A percentile compares a stretch with the other conserved stretches of the same genome.
phyloP scores from a whole-genome alignment of 345 rosid genomes.

The Ricinus communis region DNA sequence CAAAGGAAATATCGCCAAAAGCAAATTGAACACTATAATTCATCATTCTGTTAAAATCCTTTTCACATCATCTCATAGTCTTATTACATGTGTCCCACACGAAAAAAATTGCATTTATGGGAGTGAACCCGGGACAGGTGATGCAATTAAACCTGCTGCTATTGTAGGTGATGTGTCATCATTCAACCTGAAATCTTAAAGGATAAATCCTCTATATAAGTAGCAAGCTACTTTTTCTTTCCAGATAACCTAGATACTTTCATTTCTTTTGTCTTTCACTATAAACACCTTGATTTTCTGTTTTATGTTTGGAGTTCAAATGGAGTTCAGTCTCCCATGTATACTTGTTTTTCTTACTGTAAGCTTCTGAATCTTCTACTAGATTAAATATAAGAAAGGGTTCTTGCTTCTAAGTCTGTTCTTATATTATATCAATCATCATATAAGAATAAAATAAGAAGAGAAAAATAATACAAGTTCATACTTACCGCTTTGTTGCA shows the following conservation, averaged over 20 bases:
- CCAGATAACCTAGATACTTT: constrained; percentile 4
- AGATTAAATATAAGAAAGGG: neutral
- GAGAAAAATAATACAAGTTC: too few species aligned
- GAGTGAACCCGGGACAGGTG: constrained; percentile 40
- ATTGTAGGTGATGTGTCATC: constrained; percentile 10
- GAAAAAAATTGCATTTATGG: constrained; percentile 29
- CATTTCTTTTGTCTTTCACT: neutral
- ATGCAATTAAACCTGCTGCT: constrained; percentile 23
- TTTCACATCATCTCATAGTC: neutral
- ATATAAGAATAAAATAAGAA: neutral
- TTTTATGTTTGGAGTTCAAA: neutral
- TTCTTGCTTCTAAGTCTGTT: neutral
- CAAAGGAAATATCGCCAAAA: neutral
- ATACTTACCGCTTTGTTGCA: constrained; percentile 21
- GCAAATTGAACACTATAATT: neutral
- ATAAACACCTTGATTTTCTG: neutral
- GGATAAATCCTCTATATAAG: constrained; percentile 24
- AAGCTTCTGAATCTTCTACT: constrained; percentile 8
- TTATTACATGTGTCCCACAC: constrained; percentile 21
- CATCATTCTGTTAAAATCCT: neutral
- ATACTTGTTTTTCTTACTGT: constrained; percentile 38
- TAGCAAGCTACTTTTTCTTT: constrained; percentile 1
- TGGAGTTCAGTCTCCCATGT: constrained; percentile 34
- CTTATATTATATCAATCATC: neutral
- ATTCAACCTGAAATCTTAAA: neutral